Evolutionary conservation across 2,329 filamentous ascomycete genomes (phyloP).

Genomic region (Fusarium paranaense): DNA sequence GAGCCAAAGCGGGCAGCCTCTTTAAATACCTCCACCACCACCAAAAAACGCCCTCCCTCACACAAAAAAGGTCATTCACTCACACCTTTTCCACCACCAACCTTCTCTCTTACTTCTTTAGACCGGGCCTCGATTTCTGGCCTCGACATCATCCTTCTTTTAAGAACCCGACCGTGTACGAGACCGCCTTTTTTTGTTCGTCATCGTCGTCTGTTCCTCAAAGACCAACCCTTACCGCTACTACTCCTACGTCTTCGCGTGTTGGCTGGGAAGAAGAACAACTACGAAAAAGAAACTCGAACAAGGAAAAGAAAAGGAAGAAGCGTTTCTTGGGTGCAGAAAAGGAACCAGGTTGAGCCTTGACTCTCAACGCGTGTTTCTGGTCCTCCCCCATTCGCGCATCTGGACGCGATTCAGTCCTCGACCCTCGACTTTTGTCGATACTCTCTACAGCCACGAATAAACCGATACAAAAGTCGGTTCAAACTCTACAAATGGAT

Average conservation of each 20-base stretch:
- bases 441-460: not conserved
- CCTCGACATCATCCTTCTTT: not conserved
- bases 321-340: not conserved
- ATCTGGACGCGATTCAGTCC: slow-evolving; percentile 30
- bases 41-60: slow-evolving; percentile 28
- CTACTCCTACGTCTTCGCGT: not conserved
- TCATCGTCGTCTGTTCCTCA: slow-evolving; percentile 10
- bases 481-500: slow-evolving; percentile 49
- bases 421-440: slow-evolving; percentile 12
- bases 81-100: not conserved
- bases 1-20: slow-evolving; percentile 23
- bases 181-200: slow-evolving; percentile 25
- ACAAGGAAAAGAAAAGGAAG: not conserved
- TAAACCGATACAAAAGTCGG: not conserved
- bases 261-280: not conserved
- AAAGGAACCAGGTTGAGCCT: not conserved
- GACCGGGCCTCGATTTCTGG: slow-evolving; percentile 21
- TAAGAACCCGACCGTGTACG: slow-evolving; percentile 4
- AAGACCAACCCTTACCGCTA: slow-evolving; percentile 1
- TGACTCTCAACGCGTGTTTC: slow-evolving; percentile 16
- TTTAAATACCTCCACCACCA: slow-evolving; percentile 41
- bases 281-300: not conserved
- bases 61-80: slow-evolving; percentile 17
- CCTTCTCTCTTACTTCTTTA: slow-evolving; percentile 6
- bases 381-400: slow-evolving; percentile 4